Conservation (phyloP, 2,329 filamentous ascomycete species). For the Raffaelea albimanens region DNA sequence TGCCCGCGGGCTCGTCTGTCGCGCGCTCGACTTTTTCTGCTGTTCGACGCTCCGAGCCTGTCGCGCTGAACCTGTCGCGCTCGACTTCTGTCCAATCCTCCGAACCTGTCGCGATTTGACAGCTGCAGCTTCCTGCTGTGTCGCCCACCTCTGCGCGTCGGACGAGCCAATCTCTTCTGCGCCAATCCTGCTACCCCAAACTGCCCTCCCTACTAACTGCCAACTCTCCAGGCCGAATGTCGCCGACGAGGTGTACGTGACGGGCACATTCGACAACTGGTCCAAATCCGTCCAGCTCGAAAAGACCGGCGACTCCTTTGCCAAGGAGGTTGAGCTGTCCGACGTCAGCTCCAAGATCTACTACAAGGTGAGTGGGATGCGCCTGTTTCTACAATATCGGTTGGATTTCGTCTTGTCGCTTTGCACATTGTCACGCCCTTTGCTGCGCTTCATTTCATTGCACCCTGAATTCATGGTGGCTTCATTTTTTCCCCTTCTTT, state of each 20-base stretch:
- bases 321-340: constrained; percentile 71
- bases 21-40: background rate
- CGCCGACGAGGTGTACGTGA: constrained; percentile 84
- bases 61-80: too few species aligned
- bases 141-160: too few species aligned
- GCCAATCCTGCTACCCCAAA: too few species aligned
- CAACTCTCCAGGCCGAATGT: constrained; percentile 64
- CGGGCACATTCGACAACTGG: constrained; percentile 94
- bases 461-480: too few species aligned
- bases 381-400: background rate
- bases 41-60: background rate
- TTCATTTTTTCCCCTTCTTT: too few species aligned
- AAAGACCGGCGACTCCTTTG: constrained; percentile 62
- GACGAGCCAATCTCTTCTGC: too few species aligned
- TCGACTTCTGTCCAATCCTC: background rate
- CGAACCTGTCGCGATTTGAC: background rate
- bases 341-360: constrained; percentile 62
- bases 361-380: constrained; percentile 72
- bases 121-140: too few species aligned
- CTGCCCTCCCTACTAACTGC: background rate
- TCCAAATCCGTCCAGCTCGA: constrained; percentile 75
- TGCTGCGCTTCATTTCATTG: too few species aligned
- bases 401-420: too few species aligned
- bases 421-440: too few species aligned
- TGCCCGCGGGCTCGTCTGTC: too few species aligned